Evolutionary conservation across 257 asterid genomes (phyloP), one percentile per base, ranked within the genome.

Genomic region (Salvia rosmarinus): DNA sequence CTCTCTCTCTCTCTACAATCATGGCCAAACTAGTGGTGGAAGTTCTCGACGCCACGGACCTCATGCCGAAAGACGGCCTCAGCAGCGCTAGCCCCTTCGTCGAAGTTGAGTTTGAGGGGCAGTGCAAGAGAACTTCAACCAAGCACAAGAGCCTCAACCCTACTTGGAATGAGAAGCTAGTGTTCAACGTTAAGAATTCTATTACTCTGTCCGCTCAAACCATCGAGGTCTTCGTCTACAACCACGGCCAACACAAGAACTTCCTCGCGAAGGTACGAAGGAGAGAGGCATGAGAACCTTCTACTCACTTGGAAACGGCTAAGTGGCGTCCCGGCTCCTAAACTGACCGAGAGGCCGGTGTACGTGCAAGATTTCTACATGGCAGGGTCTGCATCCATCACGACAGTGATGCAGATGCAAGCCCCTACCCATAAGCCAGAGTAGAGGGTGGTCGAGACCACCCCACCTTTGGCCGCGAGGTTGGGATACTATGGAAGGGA

Each of bases 401-500:
- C 74, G 4, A 74, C 79, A 3, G 78, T 85, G 64, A 82, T 85
- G 92, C 89, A 86, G 46, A 84, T 86, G 95, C 88, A 80, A 63
- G 67, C 81, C 67, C 86, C 85, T 0, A 87, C 80, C 43, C 89
- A 78, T 67, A 88, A 82, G 78, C 89, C 95, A 0, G 98, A 92
- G 68, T 92, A 84, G n/a, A 91, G 85, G 32, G 75, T 92, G 74
- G 91, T 87, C 62, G 98, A 92, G 82, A 92, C 96, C 6, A 87
- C 77, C 71, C 98, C 98, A 5, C 98, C 96, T 2, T 35, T 89
- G 77, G 98, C 96, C 30, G 96, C 96, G 23, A 79, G 96, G 56
- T 78, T 82, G 91, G 98, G 98, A 9, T 92, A 92, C 35, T 88
- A 96, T 96, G 98, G 98, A 35, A 82, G 96, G 75, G 96, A 92